Conservation (phyloP, 352 stramenopile genomes). For the Aphanomyces euteiches region DNA sequence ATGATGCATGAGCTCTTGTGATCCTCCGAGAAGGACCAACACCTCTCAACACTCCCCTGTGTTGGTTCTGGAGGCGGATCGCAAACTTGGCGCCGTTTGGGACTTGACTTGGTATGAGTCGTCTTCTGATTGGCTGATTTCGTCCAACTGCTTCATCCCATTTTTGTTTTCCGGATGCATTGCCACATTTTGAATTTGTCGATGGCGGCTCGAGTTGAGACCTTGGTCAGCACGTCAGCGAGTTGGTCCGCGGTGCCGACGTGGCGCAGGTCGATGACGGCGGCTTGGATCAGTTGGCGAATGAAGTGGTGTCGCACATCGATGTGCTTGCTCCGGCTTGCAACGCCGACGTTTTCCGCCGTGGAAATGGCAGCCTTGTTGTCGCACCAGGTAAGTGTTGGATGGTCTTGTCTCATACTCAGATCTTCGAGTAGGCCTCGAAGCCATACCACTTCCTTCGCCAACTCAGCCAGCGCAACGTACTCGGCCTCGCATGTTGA, state of each 20-base stretch:
- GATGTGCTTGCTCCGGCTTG: constrained; percentile 33
- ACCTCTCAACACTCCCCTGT: too few relatives aligned
- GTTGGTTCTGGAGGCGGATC: too few relatives aligned
- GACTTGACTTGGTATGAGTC: too few relatives aligned
- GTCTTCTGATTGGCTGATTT: too few relatives aligned
- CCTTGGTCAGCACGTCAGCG: constrained; percentile 34
- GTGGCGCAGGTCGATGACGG: constrained; percentile 24
- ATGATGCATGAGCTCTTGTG: not conserved
- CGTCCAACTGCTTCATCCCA: too few relatives aligned
- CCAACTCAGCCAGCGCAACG: constrained; percentile 23
- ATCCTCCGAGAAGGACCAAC: too few relatives aligned
- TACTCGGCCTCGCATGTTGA: constrained; percentile 34
- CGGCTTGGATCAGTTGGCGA: constrained; percentile 24
- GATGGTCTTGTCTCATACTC: not conserved
- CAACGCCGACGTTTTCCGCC: constrained; percentile 9
- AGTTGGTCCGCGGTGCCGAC: constrained; percentile 31
- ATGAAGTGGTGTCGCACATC: constrained; percentile 35
- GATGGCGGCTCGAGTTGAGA: not conserved
- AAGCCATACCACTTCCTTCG: constrained; percentile 31
- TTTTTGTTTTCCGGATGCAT: too few relatives aligned
- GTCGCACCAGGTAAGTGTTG: constrained; percentile 28
- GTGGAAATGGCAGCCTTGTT: constrained; percentile 34
- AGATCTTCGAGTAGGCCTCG: constrained; percentile 11
- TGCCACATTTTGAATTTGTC: not conserved
- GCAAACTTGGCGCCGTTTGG: too few relatives aligned